These are phyloP conservation scores for Akanthomyces lecanii DNA, from an alignment of 2,329 filamentous ascomycete genomes.

Conservation along the genomic window DNA sequence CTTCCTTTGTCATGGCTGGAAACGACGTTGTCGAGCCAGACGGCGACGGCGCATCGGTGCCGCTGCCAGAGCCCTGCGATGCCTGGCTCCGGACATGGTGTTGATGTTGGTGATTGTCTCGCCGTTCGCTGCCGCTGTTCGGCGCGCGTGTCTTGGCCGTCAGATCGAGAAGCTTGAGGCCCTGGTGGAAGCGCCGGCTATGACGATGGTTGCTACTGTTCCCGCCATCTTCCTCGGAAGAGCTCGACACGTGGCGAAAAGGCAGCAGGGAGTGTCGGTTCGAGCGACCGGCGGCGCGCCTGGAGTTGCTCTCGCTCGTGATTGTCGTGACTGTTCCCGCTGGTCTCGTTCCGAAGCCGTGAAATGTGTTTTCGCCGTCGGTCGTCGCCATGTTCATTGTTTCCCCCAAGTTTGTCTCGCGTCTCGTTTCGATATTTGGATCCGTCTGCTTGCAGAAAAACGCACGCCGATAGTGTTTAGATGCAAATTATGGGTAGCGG, in stretches of 20 bases:
- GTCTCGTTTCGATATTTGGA: neutral
- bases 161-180: slow-evolving; percentile 15
- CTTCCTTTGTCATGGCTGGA: slow-evolving; percentile 17
- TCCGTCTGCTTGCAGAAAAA: neutral
- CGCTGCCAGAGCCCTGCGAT: slow-evolving; percentile 13
- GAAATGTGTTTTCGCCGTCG: neutral
- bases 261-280: slow-evolving; percentile 10
- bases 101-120: neutral
- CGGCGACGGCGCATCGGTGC: slow-evolving; percentile 2
- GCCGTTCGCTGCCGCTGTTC: neutral
- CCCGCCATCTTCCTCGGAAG: slow-evolving; percentile 7
- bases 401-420: neutral
- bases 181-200: neutral
- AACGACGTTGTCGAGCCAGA: neutral
- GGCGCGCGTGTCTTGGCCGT: neutral
- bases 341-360: neutral
- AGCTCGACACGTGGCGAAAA: slow-evolving; percentile 8
- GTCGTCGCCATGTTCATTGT: neutral
- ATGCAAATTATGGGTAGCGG: neutral
- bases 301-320: slow-evolving; percentile 3
- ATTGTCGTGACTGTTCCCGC: slow-evolving; percentile 9
- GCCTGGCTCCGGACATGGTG: slow-evolving; percentile 1
- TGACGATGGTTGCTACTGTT: neutral
- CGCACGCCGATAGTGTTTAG: neutral
- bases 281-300: neutral